phyloP scores from a whole-genome alignment of 495 filamentous ascomycete species.

The Xylaria nigripes region DNA sequence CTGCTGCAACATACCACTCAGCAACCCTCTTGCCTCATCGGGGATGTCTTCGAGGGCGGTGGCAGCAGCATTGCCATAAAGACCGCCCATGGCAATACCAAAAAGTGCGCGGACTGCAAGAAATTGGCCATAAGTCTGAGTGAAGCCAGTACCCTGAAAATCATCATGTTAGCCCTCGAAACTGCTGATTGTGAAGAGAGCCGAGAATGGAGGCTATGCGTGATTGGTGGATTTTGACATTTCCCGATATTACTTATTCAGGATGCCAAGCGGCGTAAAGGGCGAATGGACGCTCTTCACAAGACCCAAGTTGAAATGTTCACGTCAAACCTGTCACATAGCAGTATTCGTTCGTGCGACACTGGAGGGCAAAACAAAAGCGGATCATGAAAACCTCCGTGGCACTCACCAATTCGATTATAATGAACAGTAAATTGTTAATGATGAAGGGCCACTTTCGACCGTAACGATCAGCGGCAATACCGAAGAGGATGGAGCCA shows the following conservation, averaged over 20 bases:
- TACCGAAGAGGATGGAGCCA: slow-evolving; percentile 65
- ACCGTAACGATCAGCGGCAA: slow-evolving; percentile 74
- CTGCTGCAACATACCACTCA: slow-evolving; percentile 79
- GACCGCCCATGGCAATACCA: slow-evolving; percentile 80
- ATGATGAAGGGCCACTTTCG: slow-evolving; percentile 84
- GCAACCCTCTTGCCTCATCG: slow-evolving; percentile 59
- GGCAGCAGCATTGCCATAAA: slow-evolving; percentile 81
- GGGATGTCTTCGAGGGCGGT: slow-evolving; percentile 84
- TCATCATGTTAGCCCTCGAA: slow-evolving; percentile 11
- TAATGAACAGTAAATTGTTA: slow-evolving; percentile 75
- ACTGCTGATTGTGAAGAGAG: not conserved
- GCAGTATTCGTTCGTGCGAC: not conserved
- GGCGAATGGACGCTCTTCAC: slow-evolving; percentile 6
- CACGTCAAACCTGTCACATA: not conserved
- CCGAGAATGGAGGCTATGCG: not conserved
- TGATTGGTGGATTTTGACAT: not conserved
- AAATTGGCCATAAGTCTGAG: slow-evolving; percentile 67
- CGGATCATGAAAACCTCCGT: not conserved
- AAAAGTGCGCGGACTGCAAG: slow-evolving; percentile 77
- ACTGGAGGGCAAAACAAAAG: not conserved
- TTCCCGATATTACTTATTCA: not conserved
- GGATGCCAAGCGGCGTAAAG: slow-evolving; percentile 14
- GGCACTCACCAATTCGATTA: slow-evolving; percentile 55
- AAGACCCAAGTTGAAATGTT: not conserved
- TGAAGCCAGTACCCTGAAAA: slow-evolving; percentile 62